A percentile compares a stretch with the other conserved stretches of the same genome.
Evolutionary conservation across 225 moss, liverwort and hornwort species (phyloP).

Genomic region (Takakia lepidozioides): DNA sequence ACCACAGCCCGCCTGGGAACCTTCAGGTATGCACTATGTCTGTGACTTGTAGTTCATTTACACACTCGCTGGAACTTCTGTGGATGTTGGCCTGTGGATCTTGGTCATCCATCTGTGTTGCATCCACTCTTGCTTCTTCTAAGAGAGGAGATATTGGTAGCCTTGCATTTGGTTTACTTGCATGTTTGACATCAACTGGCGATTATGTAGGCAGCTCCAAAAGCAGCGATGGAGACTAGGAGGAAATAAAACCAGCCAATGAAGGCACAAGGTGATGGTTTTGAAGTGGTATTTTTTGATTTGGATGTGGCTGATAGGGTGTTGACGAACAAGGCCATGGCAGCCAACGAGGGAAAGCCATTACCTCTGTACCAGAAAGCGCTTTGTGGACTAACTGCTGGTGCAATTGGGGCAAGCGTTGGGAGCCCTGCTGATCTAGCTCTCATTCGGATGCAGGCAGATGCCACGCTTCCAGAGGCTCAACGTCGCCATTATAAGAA

Average conservation of each 20-base stretch:
- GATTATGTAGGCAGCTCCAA: no score
- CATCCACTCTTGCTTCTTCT: background rate
- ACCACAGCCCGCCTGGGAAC: conserved; percentile 85
- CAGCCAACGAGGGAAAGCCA: conserved; percentile 93
- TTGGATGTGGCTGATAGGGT: conserved; percentile 21
- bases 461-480: conserved; percentile 77
- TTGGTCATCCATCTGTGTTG: background rate
- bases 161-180: background rate
- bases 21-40: conserved; percentile 49
- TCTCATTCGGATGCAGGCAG: conserved; percentile 97
- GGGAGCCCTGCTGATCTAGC: conserved; percentile 96
- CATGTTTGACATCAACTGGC: no score
- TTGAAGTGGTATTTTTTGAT: background rate
- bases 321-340: conserved; percentile 68
- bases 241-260: no score
- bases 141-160: background rate
- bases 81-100: background rate
- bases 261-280: no score
- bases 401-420: conserved; percentile 88
- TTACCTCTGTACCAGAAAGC: conserved; percentile 95
- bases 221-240: no score
- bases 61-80: background rate
- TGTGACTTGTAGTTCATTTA: conserved; percentile 2
- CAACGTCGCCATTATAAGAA: conserved; percentile 77
- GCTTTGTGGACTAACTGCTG: conserved; percentile 84